A percentile compares a stretch with the other conserved stretches of the same genome.
Conservation (phyloP, 768 basidiomycete species). For the Roridomyces roridus region DNA sequence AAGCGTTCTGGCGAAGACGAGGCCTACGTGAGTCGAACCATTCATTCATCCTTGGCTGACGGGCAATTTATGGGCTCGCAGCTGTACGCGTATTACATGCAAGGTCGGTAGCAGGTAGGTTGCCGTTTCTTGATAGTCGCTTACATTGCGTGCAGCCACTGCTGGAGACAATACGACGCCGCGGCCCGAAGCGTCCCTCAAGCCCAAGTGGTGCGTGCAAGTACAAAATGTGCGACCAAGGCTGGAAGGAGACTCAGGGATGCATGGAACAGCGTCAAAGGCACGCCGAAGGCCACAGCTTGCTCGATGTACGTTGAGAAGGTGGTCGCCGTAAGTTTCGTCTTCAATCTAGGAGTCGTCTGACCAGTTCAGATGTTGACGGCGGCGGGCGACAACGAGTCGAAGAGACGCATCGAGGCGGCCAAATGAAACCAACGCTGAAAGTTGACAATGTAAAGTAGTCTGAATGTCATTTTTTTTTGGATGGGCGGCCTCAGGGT, state of each 20-base stretch:
- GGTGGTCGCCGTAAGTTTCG: slow-evolving; percentile 2
- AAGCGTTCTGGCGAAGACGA: slow-evolving; percentile 7
- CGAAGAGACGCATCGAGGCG: slow-evolving; percentile 3
- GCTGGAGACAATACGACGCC: slow-evolving; percentile 5
- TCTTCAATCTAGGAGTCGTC: neutral
- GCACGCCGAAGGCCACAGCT: slow-evolving; percentile 2
- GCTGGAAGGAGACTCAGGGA: neutral
- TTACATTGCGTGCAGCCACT: slow-evolving; percentile 1
- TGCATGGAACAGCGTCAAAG: slow-evolving; percentile 9
- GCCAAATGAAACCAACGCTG: too few relatives aligned
- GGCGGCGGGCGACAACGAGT: slow-evolving; percentile 2
- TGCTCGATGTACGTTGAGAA: slow-evolving; percentile 9
- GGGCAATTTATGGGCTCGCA: neutral
- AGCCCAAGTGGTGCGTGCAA: slow-evolving; percentile 3
- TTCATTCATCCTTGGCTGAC: neutral
- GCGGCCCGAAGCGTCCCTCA: neutral
- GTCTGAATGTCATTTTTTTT: too few relatives aligned
- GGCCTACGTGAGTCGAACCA: slow-evolving; percentile 7
- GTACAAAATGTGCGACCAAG: too few relatives aligned
- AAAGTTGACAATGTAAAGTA: too few relatives aligned
- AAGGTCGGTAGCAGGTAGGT: neutral
- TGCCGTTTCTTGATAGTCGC: neutral
- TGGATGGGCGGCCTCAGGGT: too few relatives aligned
- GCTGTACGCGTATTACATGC: slow-evolving; percentile 11
- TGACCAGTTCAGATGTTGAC: slow-evolving; percentile 1